Evolutionary conservation across 495 filamentous ascomycete species (phyloP), one percentile per base, ranked within the genome.

Genomic region (Penicillium parvum): DNA sequence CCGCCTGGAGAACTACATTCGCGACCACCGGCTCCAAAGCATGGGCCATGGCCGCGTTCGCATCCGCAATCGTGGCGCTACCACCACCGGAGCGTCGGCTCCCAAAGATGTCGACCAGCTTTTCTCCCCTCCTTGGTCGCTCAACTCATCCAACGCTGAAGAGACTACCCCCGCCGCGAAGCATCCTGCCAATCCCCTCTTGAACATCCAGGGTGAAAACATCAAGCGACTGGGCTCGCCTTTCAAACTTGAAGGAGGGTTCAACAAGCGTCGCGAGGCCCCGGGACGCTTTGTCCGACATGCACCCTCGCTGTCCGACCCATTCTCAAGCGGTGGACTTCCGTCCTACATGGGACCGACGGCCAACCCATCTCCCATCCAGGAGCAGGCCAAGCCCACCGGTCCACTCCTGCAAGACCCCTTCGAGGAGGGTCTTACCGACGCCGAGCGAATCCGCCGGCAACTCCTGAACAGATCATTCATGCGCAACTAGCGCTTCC

Each of bases 221-320:
- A 66, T 70, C 27, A 72, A 68, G 37, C 69, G 72, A 30, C 59
- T 79, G 30, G 73, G 74, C 34, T 79, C 75, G 9, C 75, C 75
- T 10, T 79, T 79, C 57, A 66, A 64, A 22, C 42, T 64, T 7
- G 67, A 74, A 33, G 44, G 49, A 14, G 48, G 15, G 5, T 37
- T 45, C 30, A 64, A n/a, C n/a, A n/a, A 58, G 40, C 62, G 61
- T 36, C 50, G 55, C 12, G 55, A 56, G 10, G 48, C 58, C 4
- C 50, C 63, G 11, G 39, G 51, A 8, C 44, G 65, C 32, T 53
- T 51, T 21, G 49, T 54, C 18, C 51, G 65, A 47, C 69, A 69
- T 40, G 61, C 63, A 18, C 67, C 69, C 5, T 69, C 68, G 7
- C 49, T 69, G 15, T 73, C 69, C 1, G 71, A 74, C 22, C 66